Conservation (phyloP, 148 eudicot species). For the Dianthus caryophyllus region DNA sequence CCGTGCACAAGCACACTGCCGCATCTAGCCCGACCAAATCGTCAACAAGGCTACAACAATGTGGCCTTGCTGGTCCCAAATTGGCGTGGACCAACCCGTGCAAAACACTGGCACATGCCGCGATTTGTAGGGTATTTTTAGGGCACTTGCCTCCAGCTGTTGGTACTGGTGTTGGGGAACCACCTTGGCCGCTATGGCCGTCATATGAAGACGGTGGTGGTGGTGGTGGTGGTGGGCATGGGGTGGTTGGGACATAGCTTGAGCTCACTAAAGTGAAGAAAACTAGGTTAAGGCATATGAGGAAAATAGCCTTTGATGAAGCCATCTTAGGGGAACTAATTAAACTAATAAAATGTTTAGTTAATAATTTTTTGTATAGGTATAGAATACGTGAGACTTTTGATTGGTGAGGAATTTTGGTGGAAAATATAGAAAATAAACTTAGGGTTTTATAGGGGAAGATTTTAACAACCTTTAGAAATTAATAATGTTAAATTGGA, state of each 20-base stretch:
- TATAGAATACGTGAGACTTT: no score
- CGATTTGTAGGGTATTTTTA: no score
- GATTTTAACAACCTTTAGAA: no score
- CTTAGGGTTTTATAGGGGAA: neutral
- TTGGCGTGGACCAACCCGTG: slow-evolving; percentile 27
- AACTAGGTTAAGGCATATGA: no score
- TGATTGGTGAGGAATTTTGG: neutral
- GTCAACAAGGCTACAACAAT: slow-evolving; percentile 49
- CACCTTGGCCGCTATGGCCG: neutral
- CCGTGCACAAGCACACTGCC: slow-evolving; percentile 68
- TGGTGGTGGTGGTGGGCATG: no score
- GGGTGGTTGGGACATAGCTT: no score
- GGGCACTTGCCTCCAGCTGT: slow-evolving; percentile 39
- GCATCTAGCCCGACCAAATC: slow-evolving; percentile 62
- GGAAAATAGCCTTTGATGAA: neutral
- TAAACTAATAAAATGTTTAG: no score
- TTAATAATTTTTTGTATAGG: no score
- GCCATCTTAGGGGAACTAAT: neutral
- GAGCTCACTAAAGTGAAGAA: no score
- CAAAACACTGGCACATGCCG: slow-evolving; percentile 47
- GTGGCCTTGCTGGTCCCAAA: slow-evolving; percentile 41
- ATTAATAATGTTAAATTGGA: neutral
- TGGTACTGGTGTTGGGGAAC: slow-evolving; percentile 23
- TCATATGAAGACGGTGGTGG: neutral
- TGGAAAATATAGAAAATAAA: neutral